A percentile compares a stretch with the other conserved stretches of the same genome.
Evolutionary conservation across 371 early-diverging fungal species (phyloP).

Genomic region (Mucor plumbeus): DNA sequence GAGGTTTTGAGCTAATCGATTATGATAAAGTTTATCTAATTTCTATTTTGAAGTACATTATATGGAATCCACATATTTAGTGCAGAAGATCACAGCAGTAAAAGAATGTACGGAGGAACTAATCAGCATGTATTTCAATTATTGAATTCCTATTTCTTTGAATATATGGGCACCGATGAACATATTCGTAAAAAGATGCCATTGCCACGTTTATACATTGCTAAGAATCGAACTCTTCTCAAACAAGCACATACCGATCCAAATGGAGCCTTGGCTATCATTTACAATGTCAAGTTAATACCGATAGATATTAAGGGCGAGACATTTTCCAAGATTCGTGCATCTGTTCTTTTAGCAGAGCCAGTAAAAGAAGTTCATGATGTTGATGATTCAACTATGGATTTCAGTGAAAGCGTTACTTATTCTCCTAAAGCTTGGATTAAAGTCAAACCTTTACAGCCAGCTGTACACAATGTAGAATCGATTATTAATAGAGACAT

Average conservation of each 20-base stretch:
- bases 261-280: conserved; percentile 33
- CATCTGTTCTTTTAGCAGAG: conserved; percentile 39
- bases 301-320: background rate
- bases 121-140: conserved; percentile 40
- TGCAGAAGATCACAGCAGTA: conserved; percentile 27
- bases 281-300: conserved; percentile 30
- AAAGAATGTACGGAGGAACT: conserved; percentile 35
- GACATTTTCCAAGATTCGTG: conserved; percentile 17
- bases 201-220: conserved; percentile 49
- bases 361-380: conserved; percentile 42
- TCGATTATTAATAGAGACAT: conserved; percentile 36
- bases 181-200: conserved; percentile 18
- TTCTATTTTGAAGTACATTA: conserved; percentile 22
- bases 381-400: conserved; percentile 34
- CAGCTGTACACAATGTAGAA: conserved; percentile 30
- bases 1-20: background rate
- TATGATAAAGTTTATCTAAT: background rate
- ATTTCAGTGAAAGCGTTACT: conserved; percentile 27
- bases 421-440: conserved; percentile 49
- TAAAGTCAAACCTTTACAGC: conserved; percentile 35
- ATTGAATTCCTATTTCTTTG: conserved; percentile 41
- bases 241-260: conserved; percentile 36
- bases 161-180: conserved; percentile 19
- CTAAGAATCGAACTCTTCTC: conserved; percentile 48
- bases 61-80: conserved; percentile 41